Evolutionary conservation across 73 alveolate species (phyloP).

Genomic region (Stentor roeselii): DNA sequence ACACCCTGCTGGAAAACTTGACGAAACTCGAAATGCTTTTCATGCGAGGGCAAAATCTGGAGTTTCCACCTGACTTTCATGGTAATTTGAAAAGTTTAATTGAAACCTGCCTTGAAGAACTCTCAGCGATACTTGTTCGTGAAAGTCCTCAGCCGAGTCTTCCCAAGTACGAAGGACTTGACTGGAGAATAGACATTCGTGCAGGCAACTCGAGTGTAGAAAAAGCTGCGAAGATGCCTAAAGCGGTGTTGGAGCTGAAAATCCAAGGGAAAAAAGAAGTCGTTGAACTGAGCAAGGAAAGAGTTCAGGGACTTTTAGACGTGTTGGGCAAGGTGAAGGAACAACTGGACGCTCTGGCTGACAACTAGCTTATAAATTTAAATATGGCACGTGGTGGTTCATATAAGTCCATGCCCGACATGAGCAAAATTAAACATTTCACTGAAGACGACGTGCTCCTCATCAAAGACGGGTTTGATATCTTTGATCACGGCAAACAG

Average conservation of each 20-base stretch:
- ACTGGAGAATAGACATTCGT: slow-evolving; percentile 23
- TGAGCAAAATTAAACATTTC: slow-evolving; percentile 34
- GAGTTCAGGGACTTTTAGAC: not conserved
- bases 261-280: slow-evolving; percentile 23
- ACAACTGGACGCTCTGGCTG: not conserved
- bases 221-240: slow-evolving; percentile 10
- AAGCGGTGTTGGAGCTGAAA: not conserved
- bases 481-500: slow-evolving; percentile 39
- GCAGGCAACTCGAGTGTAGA: slow-evolving; percentile 9
- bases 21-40: not conserved
- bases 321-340: slow-evolving; percentile 12
- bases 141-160: slow-evolving; percentile 8
- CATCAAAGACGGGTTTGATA: slow-evolving; percentile 44
- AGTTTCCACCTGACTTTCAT: slow-evolving; percentile 16
- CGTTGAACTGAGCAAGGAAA: not conserved
- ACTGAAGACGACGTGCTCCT: slow-evolving; percentile 68
- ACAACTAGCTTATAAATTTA: not conserved
- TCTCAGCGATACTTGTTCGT: not conserved
- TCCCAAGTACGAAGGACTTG: not conserved
- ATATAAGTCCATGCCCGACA: slow-evolving; percentile 23
- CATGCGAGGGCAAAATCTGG: not conserved
- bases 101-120: not conserved
- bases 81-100: not conserved
- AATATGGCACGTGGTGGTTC: slow-evolving; percentile 1
- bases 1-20: not conserved